phyloP scores from a whole-genome alignment of 805 yeast species.

The Ogataea paraovalis region DNA sequence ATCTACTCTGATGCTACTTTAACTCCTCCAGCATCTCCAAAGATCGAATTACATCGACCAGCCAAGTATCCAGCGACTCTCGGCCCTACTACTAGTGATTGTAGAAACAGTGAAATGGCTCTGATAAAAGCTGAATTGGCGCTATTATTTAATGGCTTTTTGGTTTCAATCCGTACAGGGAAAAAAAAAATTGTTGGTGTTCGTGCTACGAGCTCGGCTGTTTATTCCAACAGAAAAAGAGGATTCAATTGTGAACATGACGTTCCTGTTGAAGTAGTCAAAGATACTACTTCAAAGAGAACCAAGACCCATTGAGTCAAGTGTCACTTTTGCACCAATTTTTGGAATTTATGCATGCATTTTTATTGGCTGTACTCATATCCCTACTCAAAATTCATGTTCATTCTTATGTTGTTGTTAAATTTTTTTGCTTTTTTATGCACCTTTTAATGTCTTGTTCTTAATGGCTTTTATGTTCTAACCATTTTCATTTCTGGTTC shows the following conservation, averaged over 20 bases:
- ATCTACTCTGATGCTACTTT: background rate
- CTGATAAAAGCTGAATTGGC: conserved; percentile 7
- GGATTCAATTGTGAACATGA: background rate
- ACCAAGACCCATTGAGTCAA: background rate
- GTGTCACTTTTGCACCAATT: background rate
- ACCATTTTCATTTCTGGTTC: background rate
- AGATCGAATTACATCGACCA: background rate
- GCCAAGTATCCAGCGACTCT: conserved; percentile 12
- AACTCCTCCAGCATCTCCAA: conserved; percentile 21
- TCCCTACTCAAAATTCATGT: background rate
- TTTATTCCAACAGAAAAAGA: background rate
- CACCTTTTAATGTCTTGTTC: background rate
- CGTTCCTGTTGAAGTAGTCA: background rate
- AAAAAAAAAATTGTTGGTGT: conserved; percentile 1
- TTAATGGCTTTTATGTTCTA: background rate
- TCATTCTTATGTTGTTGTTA: background rate
- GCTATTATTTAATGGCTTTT: conserved; percentile 11
- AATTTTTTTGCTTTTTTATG: background rate
- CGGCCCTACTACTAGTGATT: background rate
- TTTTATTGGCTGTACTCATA: background rate
- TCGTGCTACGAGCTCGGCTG: conserved; percentile 14
- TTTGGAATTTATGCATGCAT: background rate
- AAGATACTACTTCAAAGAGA: background rate
- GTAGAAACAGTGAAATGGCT: conserved; percentile 6
- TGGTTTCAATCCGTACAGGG: conserved; percentile 5